Evolutionary conservation across 148 eudicot genomes (phyloP).

Genomic region (Rhododendron griersonianum): DNA sequence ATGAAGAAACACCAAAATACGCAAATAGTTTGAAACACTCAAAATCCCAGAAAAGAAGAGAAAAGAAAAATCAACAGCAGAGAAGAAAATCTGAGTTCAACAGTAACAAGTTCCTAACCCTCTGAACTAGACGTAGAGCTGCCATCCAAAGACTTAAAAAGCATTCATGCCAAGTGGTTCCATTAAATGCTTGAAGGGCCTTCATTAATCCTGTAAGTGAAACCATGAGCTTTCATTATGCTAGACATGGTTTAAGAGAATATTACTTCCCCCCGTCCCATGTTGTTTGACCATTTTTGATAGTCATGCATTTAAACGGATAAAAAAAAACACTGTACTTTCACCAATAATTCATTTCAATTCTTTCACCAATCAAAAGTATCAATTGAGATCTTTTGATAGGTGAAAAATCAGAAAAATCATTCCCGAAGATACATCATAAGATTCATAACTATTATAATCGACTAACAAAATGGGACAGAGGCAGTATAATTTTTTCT

Average conservation of each 20-base stretch:
- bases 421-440: background rate
- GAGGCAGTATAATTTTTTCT: background rate
- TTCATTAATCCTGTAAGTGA: conserved; percentile 59
- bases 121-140: conserved; percentile 86
- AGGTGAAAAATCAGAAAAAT: background rate
- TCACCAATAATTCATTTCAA: background rate
- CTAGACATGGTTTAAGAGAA: background rate
- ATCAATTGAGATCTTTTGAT: background rate
- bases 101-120: conserved; percentile 42
- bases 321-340: background rate
- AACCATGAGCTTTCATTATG: conserved; percentile 9
- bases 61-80: background rate
- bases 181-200: conserved; percentile 73
- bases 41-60: background rate
- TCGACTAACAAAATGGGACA: background rate
- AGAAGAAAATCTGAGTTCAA: background rate
- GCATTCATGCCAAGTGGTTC: conserved; percentile 73
- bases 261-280: background rate
- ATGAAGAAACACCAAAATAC: background rate
- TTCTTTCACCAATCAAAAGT: background rate
- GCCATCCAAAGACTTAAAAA: conserved; percentile 93
- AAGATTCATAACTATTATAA: background rate
- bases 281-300: background rate
- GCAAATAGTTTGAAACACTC: background rate
- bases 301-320: background rate